Conservation (phyloP, 805 yeast species). For the Wickerhamomyces sydowiorum region DNA sequence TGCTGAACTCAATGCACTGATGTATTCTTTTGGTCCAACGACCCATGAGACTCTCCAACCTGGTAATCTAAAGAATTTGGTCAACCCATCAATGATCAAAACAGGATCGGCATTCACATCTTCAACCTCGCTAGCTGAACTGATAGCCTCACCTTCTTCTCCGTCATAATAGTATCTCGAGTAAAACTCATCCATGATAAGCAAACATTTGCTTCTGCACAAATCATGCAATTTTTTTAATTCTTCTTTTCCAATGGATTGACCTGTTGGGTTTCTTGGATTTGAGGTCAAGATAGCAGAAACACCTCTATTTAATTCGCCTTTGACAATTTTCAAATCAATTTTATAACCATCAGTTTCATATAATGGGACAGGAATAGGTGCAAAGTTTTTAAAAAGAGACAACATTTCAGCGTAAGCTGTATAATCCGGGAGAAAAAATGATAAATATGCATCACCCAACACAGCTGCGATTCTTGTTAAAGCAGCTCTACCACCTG, state of each 20-base stretch:
- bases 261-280: constrained; percentile 61
- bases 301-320: constrained; percentile 52
- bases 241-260: constrained; percentile 41
- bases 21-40: constrained; percentile 56
- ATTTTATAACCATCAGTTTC: constrained; percentile 53
- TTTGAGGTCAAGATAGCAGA: constrained; percentile 53
- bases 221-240: constrained; percentile 42
- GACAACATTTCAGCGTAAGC: constrained; percentile 64
- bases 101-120: constrained; percentile 57
- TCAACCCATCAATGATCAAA: constrained; percentile 51
- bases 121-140: constrained; percentile 44
- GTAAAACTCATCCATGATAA: constrained; percentile 61
- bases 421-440: constrained; percentile 58
- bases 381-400: constrained; percentile 54
- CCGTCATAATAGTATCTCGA: constrained; percentile 52
- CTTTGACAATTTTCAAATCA: constrained; percentile 44
- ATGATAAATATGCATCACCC: constrained; percentile 52
- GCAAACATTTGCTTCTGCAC: constrained; percentile 45
- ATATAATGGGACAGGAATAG: constrained; percentile 55
- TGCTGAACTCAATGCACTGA: constrained; percentile 48
- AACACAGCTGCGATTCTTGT: constrained; percentile 58
- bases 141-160: constrained; percentile 46
- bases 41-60: constrained; percentile 66
- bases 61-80: constrained; percentile 56
- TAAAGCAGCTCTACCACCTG: constrained; percentile 60